Percentiles rank a stretch among this genome's conserved stretches.
These are phyloP conservation scores for Drechslerella coelobrocha DNA, from an alignment of 2,329 filamentous ascomycete species.

Conservation along the genomic window DNA sequence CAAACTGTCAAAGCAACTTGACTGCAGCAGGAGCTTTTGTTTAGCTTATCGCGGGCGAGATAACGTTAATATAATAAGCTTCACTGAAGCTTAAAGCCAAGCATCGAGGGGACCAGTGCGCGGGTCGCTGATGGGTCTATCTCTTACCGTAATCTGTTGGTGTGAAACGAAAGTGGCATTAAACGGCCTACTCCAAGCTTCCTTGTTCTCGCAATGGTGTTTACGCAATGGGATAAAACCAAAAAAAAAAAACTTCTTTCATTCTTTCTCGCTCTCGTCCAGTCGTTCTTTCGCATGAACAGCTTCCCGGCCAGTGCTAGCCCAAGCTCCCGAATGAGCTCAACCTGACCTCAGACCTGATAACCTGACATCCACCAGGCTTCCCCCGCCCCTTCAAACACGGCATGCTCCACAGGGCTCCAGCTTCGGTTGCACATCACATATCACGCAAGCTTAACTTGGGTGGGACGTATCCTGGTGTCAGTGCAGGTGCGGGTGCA, in stretches of 20 bases:
- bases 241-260: no score
- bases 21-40: neutral
- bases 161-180: no score
- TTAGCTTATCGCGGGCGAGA: neutral
- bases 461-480: slow-evolving; percentile 13
- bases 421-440: slow-evolving; percentile 39
- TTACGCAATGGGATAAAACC: no score
- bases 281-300: no score
- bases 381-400: slow-evolving; percentile 8
- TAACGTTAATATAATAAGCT: no score
- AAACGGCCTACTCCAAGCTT: neutral
- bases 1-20: neutral
- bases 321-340: neutral
- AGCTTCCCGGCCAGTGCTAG: neutral
- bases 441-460: slow-evolving; percentile 27
- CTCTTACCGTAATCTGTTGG: no score
- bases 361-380: neutral
- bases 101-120: no score
- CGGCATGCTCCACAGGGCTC: slow-evolving; percentile 32
- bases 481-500: slow-evolving; percentile 11
- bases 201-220: neutral
- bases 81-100: no score
- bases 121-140: no score
- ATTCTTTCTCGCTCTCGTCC: neutral
- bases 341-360: neutral